phyloP scores from a whole-genome alignment of 2,329 filamentous ascomycete species.

The Colletotrichum gigasporum region DNA sequence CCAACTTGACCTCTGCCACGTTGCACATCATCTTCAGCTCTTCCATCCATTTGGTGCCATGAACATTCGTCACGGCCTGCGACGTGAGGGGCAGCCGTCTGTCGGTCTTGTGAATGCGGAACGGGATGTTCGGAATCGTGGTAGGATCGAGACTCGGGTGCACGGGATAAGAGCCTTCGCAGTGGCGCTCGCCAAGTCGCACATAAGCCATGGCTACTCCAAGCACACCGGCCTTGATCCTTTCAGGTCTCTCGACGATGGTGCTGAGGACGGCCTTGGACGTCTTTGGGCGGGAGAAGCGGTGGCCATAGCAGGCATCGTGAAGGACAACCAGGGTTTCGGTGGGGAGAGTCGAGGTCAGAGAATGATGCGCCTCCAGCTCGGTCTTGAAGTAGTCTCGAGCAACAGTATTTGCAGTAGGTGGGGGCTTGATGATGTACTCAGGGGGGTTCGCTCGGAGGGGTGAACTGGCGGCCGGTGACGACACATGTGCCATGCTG shows the following conservation, averaged over 20 bases:
- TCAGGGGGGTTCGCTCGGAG: conserved; percentile 45
- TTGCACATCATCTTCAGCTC: conserved; percentile 89
- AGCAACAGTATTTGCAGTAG: conserved; percentile 68
- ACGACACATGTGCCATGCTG: conserved; percentile 56
- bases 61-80: conserved; percentile 86
- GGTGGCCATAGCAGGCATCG: conserved; percentile 94
- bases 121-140: conserved; percentile 72
- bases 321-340: conserved; percentile 87
- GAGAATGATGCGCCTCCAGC: conserved; percentile 68
- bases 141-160: conserved; percentile 68
- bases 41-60: conserved; percentile 92
- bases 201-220: conserved; percentile 91
- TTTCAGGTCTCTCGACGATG: conserved; percentile 93
- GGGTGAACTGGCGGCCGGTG: conserved; percentile 52
- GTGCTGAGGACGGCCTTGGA: conserved; percentile 75
- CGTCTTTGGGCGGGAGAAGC: conserved; percentile 84
- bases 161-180: conserved; percentile 74
- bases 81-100: conserved; percentile 77
- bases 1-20: conserved; percentile 79
- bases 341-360: conserved; percentile 49
- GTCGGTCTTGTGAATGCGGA: conserved; percentile 84
- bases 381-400: conserved; percentile 76
- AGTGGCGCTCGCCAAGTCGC: conserved; percentile 83
- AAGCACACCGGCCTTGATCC: conserved; percentile 83
- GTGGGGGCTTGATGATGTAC: conserved; percentile 48